Conservation (phyloP, 2,329 filamentous ascomycete species). For the Aspergillus arachidicola region DNA sequence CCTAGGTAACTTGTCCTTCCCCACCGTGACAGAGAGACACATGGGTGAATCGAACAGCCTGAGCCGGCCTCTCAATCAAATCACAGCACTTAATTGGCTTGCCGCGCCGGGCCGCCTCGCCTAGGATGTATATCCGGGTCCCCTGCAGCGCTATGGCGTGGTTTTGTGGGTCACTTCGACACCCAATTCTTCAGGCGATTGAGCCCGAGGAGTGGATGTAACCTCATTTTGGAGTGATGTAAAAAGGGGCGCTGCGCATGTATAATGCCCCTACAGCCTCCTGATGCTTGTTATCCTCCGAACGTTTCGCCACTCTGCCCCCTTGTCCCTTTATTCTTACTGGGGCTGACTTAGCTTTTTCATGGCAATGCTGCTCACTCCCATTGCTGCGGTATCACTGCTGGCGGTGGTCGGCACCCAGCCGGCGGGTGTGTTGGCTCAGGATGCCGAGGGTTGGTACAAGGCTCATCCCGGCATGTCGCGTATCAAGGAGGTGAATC, state of each 20-base stretch:
- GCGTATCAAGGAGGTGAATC: conserved; percentile 15
- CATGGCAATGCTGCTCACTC: neutral
- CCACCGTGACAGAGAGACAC: too few species aligned
- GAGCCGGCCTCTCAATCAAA: too few species aligned
- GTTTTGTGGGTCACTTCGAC: too few species aligned
- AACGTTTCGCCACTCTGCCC: neutral
- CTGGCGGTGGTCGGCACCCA: conserved; percentile 1
- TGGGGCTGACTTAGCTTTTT: neutral
- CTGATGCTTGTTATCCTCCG: neutral
- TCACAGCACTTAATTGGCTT: too few species aligned
- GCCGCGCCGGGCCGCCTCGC: too few species aligned
- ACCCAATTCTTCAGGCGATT: too few species aligned
- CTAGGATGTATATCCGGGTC: too few species aligned
- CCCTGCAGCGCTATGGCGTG: too few species aligned
- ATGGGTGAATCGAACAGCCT: too few species aligned
- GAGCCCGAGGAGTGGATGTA: too few species aligned
- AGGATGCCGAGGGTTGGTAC: conserved; percentile 13
- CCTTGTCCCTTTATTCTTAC: neutral
- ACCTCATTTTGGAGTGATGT: too few species aligned
- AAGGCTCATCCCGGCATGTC: conserved; percentile 15
- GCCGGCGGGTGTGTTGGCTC: neutral
- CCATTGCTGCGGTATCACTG: neutral
- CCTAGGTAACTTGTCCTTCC: too few species aligned
- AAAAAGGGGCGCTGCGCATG: neutral
- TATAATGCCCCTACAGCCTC: neutral